Base-by-base conservation (phyloP, 148 eudicot species). In the Dianthus caryophyllus region DNA sequence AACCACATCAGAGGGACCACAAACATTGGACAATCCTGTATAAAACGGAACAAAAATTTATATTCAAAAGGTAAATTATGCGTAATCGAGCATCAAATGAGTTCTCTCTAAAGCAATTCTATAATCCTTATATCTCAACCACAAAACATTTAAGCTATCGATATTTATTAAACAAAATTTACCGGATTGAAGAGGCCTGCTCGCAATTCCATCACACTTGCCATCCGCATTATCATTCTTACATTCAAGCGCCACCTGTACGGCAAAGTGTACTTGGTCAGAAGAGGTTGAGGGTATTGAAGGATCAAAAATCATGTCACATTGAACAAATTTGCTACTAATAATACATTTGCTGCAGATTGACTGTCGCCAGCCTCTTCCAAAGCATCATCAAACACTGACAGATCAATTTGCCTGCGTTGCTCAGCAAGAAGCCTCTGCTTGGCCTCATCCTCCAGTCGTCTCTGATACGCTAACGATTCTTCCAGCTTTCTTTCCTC, bases 401-500 rank as follows among this genome's bases (percentile, higher is more conserved):
- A 48, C 61, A 41, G 56, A 25, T 77, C 63, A 74, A 29, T 69
- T 74, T 52, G 83, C 64, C 79, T 88, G 43, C 77, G 83, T 68
- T 82, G 96, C 78, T 86, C 91, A 54, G 91, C 91, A 43, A 90
- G 89, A 71, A 88, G 91, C 71, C 81, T 95, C 85, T 82, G 96
- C 72, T 95, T 95, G 56, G 99, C 99, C 77, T 90, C 96, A 65
- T 90, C 82, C 70, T 95, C 97, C 39, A 90, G 75, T 46, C 81
- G 81, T 71, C 94, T 82, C 78, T 90, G 91, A 73, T 85, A 90
- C 68, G 90, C 96, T 70, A 95, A 80, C 58, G 97, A 88, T 80
- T 95, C 97, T 83, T 86, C 97, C 81, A 95, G 99, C 85, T 88
- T 88, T 69, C 89, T 84, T 74, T 88, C 99, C 67, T 95, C 97